Base-by-base conservation (phyloP, 352 stramenopile species). In the Nothophytophthora sp. region DNA sequence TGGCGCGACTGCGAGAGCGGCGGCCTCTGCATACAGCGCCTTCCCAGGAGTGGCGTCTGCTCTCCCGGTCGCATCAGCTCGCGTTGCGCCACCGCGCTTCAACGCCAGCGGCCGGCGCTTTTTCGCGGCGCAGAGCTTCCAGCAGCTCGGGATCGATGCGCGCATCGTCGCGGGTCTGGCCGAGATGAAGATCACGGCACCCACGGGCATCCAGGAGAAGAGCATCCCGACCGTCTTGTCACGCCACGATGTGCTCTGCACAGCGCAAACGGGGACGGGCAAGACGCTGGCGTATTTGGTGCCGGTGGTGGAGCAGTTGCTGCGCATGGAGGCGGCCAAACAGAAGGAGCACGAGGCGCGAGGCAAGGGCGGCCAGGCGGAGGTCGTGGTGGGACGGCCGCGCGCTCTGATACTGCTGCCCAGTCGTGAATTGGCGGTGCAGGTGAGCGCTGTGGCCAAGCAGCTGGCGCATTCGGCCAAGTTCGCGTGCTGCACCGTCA, bases 281-380 rank as follows among this genome's bases (percentile, higher is more conserved):
- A 89, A 89, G 61, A 89, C 78, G 16, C 50, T 89, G 24, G 71
- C 75, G 25, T 89, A 87, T 37, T 50, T 89, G n/a, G 46, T 83
- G 9, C 78, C 78, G 0, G 39, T 86, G 0, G 52, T 86, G 18
- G 76, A 88, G 53, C 59, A 84, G 40, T 48, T 88, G 5, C 33
- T 83, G 11, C 67, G 76, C 5, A 50, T 63, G 7, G 76, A 88
- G 32, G 50, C 45, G 25, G 66, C 62, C 13, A 56, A 65, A 3
- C 30, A 49, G 30, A 67, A 52, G 27, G 39, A 56, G 25, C 18
- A 51, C 10, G 43, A 68, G 13, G 25, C 40, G 15, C 52, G 60
- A 19, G 18, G 27, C 9, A 13, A 27, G 2, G 13, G 11, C 1
- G 36, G 23, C 4, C 51, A 34, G 4, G 5, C 38, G 3, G 40